Conservation (phyloP, 2,329 filamentous ascomycete genomes). For the Apiospora malaysiana region DNA sequence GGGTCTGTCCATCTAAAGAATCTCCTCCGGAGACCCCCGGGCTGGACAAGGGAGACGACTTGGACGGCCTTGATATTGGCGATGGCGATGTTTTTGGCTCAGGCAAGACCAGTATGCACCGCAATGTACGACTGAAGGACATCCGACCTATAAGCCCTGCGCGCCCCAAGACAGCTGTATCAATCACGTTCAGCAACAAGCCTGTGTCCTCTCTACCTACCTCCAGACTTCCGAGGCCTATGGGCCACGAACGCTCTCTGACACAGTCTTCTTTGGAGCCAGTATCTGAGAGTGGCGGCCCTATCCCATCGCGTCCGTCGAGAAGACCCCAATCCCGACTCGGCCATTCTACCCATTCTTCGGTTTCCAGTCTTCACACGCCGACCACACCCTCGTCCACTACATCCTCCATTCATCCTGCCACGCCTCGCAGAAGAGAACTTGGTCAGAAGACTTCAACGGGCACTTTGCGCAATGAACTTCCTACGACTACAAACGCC, state of each 20-base stretch:
- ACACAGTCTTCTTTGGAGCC: slow-evolving; percentile 83
- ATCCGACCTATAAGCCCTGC: slow-evolving; percentile 71
- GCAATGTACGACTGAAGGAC: slow-evolving; percentile 88
- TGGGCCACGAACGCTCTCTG: slow-evolving; percentile 69
- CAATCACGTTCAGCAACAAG: slow-evolving; percentile 90
- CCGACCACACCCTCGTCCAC: slow-evolving; percentile 60
- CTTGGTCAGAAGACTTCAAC: slow-evolving; percentile 61
- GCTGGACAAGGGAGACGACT: slow-evolving; percentile 74
- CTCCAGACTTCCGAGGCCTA: slow-evolving; percentile 82
- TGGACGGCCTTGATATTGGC: slow-evolving; percentile 85
- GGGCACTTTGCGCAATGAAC: slow-evolving; percentile 60
- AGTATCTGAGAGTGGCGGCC: slow-evolving; percentile 86
- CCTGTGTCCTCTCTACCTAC: slow-evolving; percentile 50
- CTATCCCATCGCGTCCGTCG: slow-evolving; percentile 61
- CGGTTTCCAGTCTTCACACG: slow-evolving; percentile 67
- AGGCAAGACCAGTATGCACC: slow-evolving; percentile 82
- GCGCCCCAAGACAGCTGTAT: slow-evolving; percentile 76
- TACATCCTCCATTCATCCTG: slow-evolving; percentile 57
- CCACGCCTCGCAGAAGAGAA: slow-evolving; percentile 67
- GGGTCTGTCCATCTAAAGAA: slow-evolving; percentile 34
- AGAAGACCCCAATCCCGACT: slow-evolving; percentile 71
- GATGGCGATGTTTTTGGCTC: slow-evolving; percentile 82
- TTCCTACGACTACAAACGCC: slow-evolving; percentile 68
- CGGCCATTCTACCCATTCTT: slow-evolving; percentile 71
- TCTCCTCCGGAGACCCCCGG: slow-evolving; percentile 16